phyloP scores from a whole-genome alignment of 2,329 filamentous ascomycete species.

The Seiridium unicorne region DNA sequence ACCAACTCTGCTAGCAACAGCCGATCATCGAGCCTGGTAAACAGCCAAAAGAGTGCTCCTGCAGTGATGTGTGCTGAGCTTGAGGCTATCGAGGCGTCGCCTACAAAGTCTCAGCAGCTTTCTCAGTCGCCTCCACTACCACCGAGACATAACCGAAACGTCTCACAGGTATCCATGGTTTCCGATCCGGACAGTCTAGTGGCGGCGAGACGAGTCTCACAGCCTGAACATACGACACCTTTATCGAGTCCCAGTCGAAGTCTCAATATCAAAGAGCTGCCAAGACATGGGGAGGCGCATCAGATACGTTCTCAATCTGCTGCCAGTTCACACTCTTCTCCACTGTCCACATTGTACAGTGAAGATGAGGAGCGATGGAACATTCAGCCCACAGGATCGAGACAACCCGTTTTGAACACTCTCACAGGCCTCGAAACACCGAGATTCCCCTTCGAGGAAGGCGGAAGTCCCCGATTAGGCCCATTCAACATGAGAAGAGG shows the following conservation, averaged over 20 bases:
- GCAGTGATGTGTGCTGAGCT: constrained; percentile 20
- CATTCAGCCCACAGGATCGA: neutral
- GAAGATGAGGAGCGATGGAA: constrained; percentile 46
- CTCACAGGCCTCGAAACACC: neutral
- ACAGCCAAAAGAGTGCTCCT: constrained; percentile 28
- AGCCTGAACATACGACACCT: constrained; percentile 32
- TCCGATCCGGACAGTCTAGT: constrained; percentile 42
- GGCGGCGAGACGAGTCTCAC: constrained; percentile 30
- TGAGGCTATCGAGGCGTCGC: constrained; percentile 13
- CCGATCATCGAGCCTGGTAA: constrained; percentile 23
- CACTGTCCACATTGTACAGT: constrained; percentile 57
- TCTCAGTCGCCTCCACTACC: neutral
- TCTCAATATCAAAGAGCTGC: neutral
- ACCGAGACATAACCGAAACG: constrained; percentile 19
- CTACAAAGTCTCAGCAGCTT: neutral
- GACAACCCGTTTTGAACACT: neutral
- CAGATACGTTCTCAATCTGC: constrained; percentile 19
- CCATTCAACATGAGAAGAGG: constrained; percentile 11
- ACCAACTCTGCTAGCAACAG: constrained; percentile 8
- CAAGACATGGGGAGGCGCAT: neutral
- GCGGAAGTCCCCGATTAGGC: constrained; percentile 7
- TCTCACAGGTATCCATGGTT: constrained; percentile 30
- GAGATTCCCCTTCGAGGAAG: neutral
- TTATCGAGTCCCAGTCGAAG: constrained; percentile 43
- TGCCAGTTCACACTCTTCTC: constrained; percentile 47